Base-by-base conservation (phyloP, 768 basidiomycete species). In the Russula brevipes region DNA sequence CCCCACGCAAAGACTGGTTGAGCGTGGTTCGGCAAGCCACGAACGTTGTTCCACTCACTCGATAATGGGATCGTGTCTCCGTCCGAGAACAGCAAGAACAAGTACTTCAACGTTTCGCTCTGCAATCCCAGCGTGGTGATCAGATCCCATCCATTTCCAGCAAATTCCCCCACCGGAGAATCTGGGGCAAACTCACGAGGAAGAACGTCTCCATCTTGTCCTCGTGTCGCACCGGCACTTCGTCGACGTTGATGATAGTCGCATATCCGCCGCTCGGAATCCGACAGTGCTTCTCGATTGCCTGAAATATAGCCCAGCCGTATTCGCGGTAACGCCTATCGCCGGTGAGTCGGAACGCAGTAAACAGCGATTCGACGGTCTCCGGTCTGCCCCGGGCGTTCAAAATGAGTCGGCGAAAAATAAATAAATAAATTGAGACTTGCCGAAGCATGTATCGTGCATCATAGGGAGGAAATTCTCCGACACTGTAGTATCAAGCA, bases 151-250 rank as follows among this genome's bases (percentile, higher is more conserved):
- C 49, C 14, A 16, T 24, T 30, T 8, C 46, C 4, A 12, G n/a
- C 7, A 44, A 50, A 38, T 35, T 3, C 16, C 16, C 12, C 11
- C 12, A 39, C 38, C 12, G 38, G 38, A 7, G 12, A 39, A 39
- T 7, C 12, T 39, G 38, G 38, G 1, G 19, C 39, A 10, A 45
- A 74, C 85, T 46, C 61, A 90, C 91, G 80, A 97, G 79, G 75
- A 94, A 83, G 77, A 95, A 97, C 12, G 94, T 94, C 76, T 98
- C 94, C 94, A 97, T 96, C 73, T 89, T 87, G 74, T 98, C 93
- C 66, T 92, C 87, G 61, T 82, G 77, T 70, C 78, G 76, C 2
- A 78, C 83, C 0, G 88, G 86, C 10, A 86, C 76, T 64, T 84
- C 80, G 73, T 96, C 91, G 10, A 98, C 95, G 70, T 97, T 91